phyloP scores from a whole-genome alignment of 768 basidiomycete genomes.

The Lyophyllum semitale region DNA sequence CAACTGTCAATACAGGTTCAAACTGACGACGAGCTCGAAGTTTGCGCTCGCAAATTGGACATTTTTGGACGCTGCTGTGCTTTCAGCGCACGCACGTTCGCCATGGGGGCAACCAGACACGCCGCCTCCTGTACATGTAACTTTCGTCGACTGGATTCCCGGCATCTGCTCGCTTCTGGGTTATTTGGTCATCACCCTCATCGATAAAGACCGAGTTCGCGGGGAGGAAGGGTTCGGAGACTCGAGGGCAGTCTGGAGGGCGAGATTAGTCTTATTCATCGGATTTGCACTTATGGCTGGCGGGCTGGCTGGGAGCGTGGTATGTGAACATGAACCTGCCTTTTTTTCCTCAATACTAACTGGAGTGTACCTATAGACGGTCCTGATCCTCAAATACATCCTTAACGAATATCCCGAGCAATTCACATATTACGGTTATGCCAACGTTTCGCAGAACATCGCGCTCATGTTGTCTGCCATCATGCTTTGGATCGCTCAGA shows the following conservation, averaged over 20 bases:
- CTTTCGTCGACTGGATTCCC: constrained; percentile 97
- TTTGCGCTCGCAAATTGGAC: constrained; percentile 96
- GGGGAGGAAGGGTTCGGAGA: constrained; percentile 83
- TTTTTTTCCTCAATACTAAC: not conserved
- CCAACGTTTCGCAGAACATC: constrained; percentile 93
- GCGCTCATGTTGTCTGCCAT: constrained; percentile 83
- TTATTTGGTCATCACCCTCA: constrained; percentile 88
- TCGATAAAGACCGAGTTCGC: constrained; percentile 89
- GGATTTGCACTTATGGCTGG: constrained; percentile 98
- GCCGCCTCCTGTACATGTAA: constrained; percentile 69
- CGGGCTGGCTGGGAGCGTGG: constrained; percentile 94
- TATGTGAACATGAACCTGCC: constrained; percentile 44
- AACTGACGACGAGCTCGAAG: constrained; percentile 39
- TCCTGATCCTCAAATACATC: constrained; percentile 90
- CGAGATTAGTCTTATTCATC: constrained; percentile 86
- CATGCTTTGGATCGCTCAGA: constrained; percentile 92
- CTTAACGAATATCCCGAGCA: constrained; percentile 70
- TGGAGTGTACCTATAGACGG: constrained; percentile 57
- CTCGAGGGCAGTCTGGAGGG: constrained; percentile 86
- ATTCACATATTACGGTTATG: constrained; percentile 90
- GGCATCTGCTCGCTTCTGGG: constrained; percentile 92
- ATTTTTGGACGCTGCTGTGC: constrained; percentile 90
- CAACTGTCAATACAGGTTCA: not conserved
- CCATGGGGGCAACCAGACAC: constrained; percentile 72
- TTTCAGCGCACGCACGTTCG: constrained; percentile 83